These are phyloP conservation scores for Spizellomyces sp. DNA, from an alignment of 192 early-diverging fungal species.

Conservation along the genomic window DNA sequence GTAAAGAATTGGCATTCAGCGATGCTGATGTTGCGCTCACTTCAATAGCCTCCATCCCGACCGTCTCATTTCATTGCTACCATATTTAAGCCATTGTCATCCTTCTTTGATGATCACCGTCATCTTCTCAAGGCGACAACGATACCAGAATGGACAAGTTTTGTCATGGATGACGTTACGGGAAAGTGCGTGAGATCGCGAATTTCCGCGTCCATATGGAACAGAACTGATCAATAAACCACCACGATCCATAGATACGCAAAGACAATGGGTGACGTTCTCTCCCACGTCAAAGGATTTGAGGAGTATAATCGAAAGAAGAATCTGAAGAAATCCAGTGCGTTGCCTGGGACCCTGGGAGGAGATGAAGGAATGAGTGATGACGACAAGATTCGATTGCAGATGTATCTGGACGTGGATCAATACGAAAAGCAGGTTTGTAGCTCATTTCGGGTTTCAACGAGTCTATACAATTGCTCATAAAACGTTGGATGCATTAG, in stretches of 20 bases:
- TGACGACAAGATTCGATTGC: constrained; percentile 30
- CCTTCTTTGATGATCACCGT: constrained; percentile 13
- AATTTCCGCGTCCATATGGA: no score
- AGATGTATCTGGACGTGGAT: constrained; percentile 17
- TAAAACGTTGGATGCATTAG: background rate
- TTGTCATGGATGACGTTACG: constrained; percentile 13
- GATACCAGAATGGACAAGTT: constrained; percentile 12
- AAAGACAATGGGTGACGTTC: background rate
- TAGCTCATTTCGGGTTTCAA: background rate
- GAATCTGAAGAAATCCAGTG: background rate
- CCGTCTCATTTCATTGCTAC: constrained; percentile 31
- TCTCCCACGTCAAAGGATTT: constrained; percentile 7
- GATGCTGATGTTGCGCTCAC: no score
- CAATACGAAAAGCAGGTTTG: background rate
- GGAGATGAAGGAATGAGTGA: constrained; percentile 13
- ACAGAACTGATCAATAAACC: no score
- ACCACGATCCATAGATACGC: background rate
- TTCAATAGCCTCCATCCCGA: constrained; percentile 18
- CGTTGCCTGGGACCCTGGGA: background rate
- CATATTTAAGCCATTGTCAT: constrained; percentile 27
- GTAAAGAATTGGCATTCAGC: no score
- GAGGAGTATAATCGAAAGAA: constrained; percentile 16
- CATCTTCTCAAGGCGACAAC: constrained; percentile 6
- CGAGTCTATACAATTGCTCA: background rate
- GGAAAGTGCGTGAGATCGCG: constrained; percentile 2